These are phyloP conservation scores for Aspergillus novoparasiticus DNA, from an alignment of 2,329 filamentous ascomycete species.

Conservation along the genomic window DNA sequence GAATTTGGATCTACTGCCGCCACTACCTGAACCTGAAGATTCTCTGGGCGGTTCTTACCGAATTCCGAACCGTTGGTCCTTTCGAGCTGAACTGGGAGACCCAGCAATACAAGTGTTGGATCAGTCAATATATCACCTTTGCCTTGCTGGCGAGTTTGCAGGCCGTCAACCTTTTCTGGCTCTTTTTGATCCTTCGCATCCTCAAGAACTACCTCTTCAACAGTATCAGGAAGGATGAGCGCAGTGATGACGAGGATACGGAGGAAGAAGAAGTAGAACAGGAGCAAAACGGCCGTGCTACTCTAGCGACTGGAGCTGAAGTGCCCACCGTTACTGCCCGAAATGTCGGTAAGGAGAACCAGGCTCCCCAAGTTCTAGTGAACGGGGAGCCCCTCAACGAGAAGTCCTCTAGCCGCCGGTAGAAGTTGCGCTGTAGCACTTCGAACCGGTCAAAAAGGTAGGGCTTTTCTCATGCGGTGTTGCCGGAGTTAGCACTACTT, in stretches of 20 bases:
- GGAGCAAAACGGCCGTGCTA: constrained; percentile 25
- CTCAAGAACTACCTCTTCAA: constrained; percentile 46
- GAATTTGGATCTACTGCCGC: constrained; percentile 84
- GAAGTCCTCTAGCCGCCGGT: constrained; percentile 3
- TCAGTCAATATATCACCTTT: constrained; percentile 51
- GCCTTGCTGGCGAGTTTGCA: constrained; percentile 47
- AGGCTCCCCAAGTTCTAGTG: constrained; percentile 38
- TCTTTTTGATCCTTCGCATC: constrained; percentile 49
- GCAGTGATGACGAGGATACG: constrained; percentile 50
- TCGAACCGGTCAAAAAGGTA: not conserved
- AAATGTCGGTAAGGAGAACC: constrained; percentile 32
- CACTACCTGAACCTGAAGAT: constrained; percentile 64
- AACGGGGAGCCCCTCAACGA: constrained; percentile 41
- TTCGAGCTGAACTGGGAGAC: constrained; percentile 53
- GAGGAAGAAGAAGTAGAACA: constrained; percentile 35
- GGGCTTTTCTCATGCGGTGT: not conserved
- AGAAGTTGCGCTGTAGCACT: not conserved
- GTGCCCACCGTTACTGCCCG: constrained; percentile 24
- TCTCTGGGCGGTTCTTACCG: constrained; percentile 49
- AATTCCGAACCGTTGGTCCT: constrained; percentile 51
- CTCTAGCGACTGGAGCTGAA: constrained; percentile 31
- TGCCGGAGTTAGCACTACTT: not conserved
- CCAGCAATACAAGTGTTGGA: constrained; percentile 53
- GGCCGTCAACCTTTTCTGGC: constrained; percentile 50
- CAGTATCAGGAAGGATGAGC: constrained; percentile 44